phyloP scores from a whole-genome alignment of 176 grass and related monocot genomes.

The Cenchrus purpureus region DNA sequence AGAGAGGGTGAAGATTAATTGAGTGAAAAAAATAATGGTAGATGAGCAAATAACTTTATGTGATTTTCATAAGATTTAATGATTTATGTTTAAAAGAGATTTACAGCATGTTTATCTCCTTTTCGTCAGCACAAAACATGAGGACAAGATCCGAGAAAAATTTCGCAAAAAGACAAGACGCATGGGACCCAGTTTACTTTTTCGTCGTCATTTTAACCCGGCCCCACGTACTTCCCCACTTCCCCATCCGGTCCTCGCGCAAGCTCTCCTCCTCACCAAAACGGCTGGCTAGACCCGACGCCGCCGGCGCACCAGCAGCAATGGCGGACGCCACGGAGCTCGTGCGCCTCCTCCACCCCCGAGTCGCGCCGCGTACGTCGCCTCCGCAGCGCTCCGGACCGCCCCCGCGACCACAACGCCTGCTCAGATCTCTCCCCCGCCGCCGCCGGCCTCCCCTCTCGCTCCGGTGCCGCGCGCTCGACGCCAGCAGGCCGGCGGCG shows the following conservation, averaged over 20 bases:
- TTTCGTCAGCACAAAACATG: not conserved
- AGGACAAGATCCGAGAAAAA: not conserved
- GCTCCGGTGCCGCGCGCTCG: conserved; percentile 53
- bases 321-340: conserved; percentile 57
- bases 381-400: not conserved
- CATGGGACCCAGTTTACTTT: not conserved
- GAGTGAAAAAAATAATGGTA: too few species aligned
- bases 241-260: conserved; percentile 1
- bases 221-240: conserved; percentile 25
- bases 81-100: too few species aligned
- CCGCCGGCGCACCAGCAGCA: conserved; percentile 32
- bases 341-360: conserved; percentile 32
- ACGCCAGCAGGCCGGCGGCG: conserved; percentile 40
- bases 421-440: conserved; percentile 13
- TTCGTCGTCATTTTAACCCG: not conserved
- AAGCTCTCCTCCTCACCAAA: not conserved
- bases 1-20: too few species aligned
- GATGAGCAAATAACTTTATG: too few species aligned
- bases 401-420: not conserved
- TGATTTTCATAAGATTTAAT: not conserved
- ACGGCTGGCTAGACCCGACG: conserved; percentile 6
- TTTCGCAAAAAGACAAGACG: not conserved
- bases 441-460: conserved; percentile 10
- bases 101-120: too few species aligned
- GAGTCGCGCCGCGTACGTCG: not conserved